These are phyloP conservation scores for Setomelanomma holmii DNA, from an alignment of 2,329 filamentous ascomycete genomes.

Conservation along the genomic window DNA sequence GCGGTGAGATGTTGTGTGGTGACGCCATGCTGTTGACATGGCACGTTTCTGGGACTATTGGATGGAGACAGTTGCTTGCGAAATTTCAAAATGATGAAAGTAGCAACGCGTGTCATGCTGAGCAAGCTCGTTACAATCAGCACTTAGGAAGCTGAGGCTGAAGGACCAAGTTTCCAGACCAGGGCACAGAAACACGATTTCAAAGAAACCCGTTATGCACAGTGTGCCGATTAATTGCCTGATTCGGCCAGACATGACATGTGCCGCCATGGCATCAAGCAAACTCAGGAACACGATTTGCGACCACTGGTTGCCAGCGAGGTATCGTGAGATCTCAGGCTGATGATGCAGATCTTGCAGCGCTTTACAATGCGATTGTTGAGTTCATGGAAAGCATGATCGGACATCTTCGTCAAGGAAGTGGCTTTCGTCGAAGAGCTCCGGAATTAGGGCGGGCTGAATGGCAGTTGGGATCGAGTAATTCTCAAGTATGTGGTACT, in stretches of 20 bases:
- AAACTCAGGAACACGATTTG: not conserved
- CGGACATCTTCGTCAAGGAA: constrained; percentile 18
- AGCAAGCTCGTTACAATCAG: constrained; percentile 8
- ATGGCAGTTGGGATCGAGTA: constrained; percentile 27
- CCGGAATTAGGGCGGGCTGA: constrained; percentile 11
- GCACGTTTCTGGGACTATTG: constrained; percentile 14
- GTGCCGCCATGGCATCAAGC: constrained; percentile 6
- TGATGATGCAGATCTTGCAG: constrained; percentile 14
- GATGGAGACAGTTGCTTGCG: constrained; percentile 25
- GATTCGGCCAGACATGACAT: constrained; percentile 13
- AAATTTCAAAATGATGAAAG: constrained; percentile 21
- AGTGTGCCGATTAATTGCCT: constrained; percentile 23
- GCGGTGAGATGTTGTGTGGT: constrained; percentile 19
- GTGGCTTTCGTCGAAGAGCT: constrained; percentile 1
- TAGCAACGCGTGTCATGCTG: constrained; percentile 24
- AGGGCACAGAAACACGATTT: not conserved
- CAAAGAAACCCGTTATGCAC: not conserved
- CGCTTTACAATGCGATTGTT: constrained; percentile 4
- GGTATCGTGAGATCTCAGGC: constrained; percentile 29
- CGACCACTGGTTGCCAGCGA: constrained; percentile 29
- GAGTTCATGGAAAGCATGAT: constrained; percentile 8
- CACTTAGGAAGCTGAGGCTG: not conserved
- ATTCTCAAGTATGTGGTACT: constrained; percentile 6
- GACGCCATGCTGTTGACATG: constrained; percentile 22
- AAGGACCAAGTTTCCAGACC: not conserved